Evolutionary conservation across 1,284 basidiomycete genomes (phyloP), one percentile per base, ranked within the genome.

Genomic region (Hemileia vastatrix): DNA sequence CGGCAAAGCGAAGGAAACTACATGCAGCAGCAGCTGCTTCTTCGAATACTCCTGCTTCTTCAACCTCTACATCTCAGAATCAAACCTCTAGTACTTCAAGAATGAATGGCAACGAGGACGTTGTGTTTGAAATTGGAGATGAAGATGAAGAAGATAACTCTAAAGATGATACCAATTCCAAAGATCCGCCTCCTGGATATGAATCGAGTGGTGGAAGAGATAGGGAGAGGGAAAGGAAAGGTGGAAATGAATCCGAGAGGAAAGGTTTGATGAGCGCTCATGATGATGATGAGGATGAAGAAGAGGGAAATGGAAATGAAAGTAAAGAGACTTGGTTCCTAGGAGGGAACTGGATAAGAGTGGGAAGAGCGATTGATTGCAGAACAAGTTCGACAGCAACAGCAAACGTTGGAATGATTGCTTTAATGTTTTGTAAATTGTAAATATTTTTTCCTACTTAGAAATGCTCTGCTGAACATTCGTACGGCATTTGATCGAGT

Each of bases 121-220:
- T 70, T 36, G 69, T 72, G 21, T 72, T 72, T 45, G 68, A 69
- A 62, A 68, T 72, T 27, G 69, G 67, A 1, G 69, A 70, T 47
- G 68, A 68, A 33, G 68, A 67, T 6, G 70, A 72, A n/a, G 55
- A 57, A 50, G 55, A 57, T 47, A 27, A 27, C 27, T 49, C 51
- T 57, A 50, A 43, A 24, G 55, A 57, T 48, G 47, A 57, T 32
- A 57, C 36, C 18, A 36, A 57, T 27, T 27, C 27, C 27, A 33
- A 57, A 47, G 18, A n/a, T 50, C n/a, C 55, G 19, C 27, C 55
- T 50, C 31, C 40, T 32, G 55, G 27, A 11, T 18, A n/a, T 23
- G 53, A 23, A 36, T 21, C 9, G 8, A 9, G n/a, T 11, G 23
- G 48, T 50, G 23, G 55, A 50, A 19, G 55, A 57, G 40, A 36